These are phyloP conservation scores for Xylariaceae sp. DNA, from an alignment of 2,329 filamentous ascomycete species.

Conservation along the genomic window DNA sequence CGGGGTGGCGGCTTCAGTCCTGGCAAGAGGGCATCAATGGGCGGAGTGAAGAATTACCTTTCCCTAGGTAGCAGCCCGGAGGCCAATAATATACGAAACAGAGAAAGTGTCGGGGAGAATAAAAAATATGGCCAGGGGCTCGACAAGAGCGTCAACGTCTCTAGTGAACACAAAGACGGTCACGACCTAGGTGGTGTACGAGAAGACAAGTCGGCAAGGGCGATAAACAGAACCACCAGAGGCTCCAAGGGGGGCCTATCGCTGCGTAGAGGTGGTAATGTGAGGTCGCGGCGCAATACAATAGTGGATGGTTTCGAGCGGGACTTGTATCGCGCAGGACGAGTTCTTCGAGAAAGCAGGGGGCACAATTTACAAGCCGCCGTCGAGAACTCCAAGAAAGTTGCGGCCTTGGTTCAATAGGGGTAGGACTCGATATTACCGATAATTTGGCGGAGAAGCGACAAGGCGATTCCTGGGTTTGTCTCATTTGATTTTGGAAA, in stretches of 20 bases:
- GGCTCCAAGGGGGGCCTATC: background rate
- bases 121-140: background rate
- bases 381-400: slow-evolving; percentile 2
- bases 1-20: slow-evolving; percentile 37
- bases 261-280: slow-evolving; percentile 1
- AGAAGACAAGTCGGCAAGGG: background rate
- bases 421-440: slow-evolving; percentile 11
- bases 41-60: slow-evolving; percentile 43
- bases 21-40: slow-evolving; percentile 27
- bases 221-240: background rate
- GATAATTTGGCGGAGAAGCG: slow-evolving; percentile 19
- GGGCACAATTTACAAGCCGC: slow-evolving; percentile 9
- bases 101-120: background rate
- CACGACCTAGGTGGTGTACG: background rate
- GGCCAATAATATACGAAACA: too few species aligned
- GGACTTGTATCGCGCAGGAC: slow-evolving; percentile 13
- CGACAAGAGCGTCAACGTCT: background rate
- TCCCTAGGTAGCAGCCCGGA: slow-evolving; percentile 32
- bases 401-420: slow-evolving; percentile 1
- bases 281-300: slow-evolving; percentile 17
- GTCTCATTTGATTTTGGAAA: too few species aligned
- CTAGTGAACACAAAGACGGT: slow-evolving; percentile 1
- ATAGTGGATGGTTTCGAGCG: slow-evolving; percentile 18
- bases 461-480: too few species aligned
- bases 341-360: slow-evolving; percentile 10